Base-by-base conservation (phyloP, 2,329 filamentous ascomycete genomes). In the Alternaria sp. region DNA sequence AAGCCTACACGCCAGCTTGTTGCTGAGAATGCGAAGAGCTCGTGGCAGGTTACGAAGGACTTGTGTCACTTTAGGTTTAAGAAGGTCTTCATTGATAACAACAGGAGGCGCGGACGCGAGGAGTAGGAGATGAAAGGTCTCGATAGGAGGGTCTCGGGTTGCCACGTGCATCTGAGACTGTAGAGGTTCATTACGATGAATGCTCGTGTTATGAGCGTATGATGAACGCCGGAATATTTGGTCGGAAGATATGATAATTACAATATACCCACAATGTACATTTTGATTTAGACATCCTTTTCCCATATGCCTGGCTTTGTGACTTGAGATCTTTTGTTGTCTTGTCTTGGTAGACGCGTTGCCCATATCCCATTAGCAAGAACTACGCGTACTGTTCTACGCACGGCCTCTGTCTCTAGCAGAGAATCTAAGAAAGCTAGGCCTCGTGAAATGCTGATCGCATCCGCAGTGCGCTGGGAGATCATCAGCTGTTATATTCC, bases 1-100 rank as follows among this genome's bases (percentile, higher is more conserved):
- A 83, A 86, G 64, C 89, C 90, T 0, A 92, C 90, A 0, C 80
- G 81, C 45, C 85, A 89, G 47, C 83, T 91, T 47, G 88, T 91
- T 0, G 82, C 80, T 61, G 62, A 73, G 65, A 76, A 83, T 40
- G 77, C 78, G n/a, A 84, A 81, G 67, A 76, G 68, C 40, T 81
- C 81, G 4, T 79, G 76, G 62, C 73, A 82, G 67, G 82, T 84
- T 5, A 81, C 83, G 6, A 76, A 75, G 26, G 84, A 86, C 68
- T 61, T 86, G 54, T 67, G 79, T 21, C 75, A 75, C 21, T 79
- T 82, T 59, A 78, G 83, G 36, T 80, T 83, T 58, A 79, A 78
- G 66, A 85, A 84, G 79, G 83, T 85, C 2, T 85, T 85, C 60
- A 75, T 80, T 53, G 69, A 77, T 45, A 77, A 77, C 52, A 77